These are phyloP conservation scores for Oryza nivara DNA, from an alignment of 176 grass and related monocot genomes.

Conservation along the genomic window DNA sequence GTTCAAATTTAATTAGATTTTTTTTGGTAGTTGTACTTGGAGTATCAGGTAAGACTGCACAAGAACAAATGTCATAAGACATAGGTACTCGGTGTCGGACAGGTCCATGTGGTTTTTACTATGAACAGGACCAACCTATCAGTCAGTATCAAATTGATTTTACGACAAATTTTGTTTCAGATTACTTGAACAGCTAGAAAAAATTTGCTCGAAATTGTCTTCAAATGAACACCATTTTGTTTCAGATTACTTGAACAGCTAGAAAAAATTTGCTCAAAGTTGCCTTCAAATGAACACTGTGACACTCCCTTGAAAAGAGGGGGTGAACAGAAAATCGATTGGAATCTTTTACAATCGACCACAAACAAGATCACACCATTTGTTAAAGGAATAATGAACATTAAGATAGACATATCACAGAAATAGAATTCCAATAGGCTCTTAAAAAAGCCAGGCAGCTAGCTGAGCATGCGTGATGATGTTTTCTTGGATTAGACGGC, in stretches of 20 bases:
- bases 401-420: neutral
- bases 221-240: neutral
- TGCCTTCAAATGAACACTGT: neutral
- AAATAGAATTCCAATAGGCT: neutral
- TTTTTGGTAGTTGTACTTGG: neutral
- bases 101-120: neutral
- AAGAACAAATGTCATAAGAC: neutral
- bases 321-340: neutral
- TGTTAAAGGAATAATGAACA: neutral
- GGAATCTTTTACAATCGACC: neutral
- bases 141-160: neutral
- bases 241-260: neutral
- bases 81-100: neutral
- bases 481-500: constrained; percentile 43
- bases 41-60: neutral
- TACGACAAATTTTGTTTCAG: neutral
- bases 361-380: neutral
- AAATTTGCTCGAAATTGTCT: neutral
- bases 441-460: neutral
- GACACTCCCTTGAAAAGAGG: neutral
- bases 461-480: constrained; percentile 41
- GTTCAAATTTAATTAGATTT: neutral
- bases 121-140: neutral
- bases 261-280: neutral
- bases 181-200: neutral